phyloP scores from a whole-genome alignment of 2,329 filamentous ascomycete species.

The Volutella citrinella region DNA sequence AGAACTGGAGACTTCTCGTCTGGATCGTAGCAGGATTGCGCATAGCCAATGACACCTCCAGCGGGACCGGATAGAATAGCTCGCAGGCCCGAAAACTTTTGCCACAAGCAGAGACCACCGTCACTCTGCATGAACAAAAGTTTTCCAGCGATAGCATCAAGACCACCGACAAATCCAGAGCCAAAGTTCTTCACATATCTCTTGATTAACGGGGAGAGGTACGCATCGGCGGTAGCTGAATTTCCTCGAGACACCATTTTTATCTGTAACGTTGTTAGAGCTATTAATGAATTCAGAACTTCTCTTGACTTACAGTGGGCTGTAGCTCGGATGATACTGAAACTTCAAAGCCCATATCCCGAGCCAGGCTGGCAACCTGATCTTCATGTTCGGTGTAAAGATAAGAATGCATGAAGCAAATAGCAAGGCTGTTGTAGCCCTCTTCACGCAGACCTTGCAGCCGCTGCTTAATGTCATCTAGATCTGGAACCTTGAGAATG shows the following conservation, averaged over 20 bases:
- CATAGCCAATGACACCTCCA: slow-evolving; percentile 14
- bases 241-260: slow-evolving; percentile 39
- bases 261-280: too few species aligned
- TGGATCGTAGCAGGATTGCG: slow-evolving; percentile 14
- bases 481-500: too few species aligned
- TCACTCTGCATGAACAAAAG: slow-evolving; percentile 21
- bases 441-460: slow-evolving; percentile 58
- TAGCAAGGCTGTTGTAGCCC: slow-evolving; percentile 49
- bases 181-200: slow-evolving; percentile 31
- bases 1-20: slow-evolving; percentile 19
- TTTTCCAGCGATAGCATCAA: slow-evolving; percentile 12
- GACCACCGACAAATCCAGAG: slow-evolving; percentile 13
- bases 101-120: slow-evolving; percentile 21
- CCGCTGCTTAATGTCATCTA: slow-evolving; percentile 49
- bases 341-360: slow-evolving; percentile 38
- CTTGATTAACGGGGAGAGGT: slow-evolving; percentile 37
- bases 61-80: slow-evolving; percentile 22
- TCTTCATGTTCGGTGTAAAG: slow-evolving; percentile 53
- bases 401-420: slow-evolving; percentile 73
- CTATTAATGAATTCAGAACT: too few species aligned
- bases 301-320: too few species aligned
- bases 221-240: slow-evolving; percentile 41
- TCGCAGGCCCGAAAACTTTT: slow-evolving; percentile 18
- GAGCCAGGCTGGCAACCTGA: slow-evolving; percentile 32
- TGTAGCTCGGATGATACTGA: slow-evolving; percentile 32